Evolutionary conservation across 2,329 filamentous ascomycete genomes (phyloP), one percentile per base, ranked within the genome.

Genomic region (Diaporthe eres): DNA sequence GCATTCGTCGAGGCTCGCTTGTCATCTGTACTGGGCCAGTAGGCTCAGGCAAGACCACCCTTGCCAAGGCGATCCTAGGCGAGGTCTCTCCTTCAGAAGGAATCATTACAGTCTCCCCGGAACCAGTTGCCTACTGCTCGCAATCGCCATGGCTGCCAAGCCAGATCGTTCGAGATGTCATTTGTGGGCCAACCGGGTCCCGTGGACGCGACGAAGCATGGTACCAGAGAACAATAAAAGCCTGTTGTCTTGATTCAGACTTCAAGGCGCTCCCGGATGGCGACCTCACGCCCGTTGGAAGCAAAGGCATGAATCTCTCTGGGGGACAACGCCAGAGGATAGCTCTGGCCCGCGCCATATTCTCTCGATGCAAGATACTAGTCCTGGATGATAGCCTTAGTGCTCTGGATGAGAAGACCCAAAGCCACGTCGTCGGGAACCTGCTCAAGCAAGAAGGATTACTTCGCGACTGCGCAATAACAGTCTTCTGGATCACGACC

Each of bases 141-240:
- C 85, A 86, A 39, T 79, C 49, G 22, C 80, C 85, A 0, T 86
- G 85, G 85, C 77, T 87, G 31, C 83, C 82, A 0, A 83, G 80
- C 49, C 80, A 79, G 0, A 84, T 74, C 5, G 82, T 86, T 28
- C 80, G 78, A 75, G 76, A 84, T 10, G 79, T 78, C 17, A 84
- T 86, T n/a, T 77, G 75, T 42, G 79, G 81, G 7, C 72, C 72
- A 25, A 39, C 76, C 15, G 42, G 37, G 77, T 44, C 51, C 77
- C 34, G 70, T 74, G 28, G 63, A 55, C 17, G n/a, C 60, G 74
- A 80, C 44, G 63, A 79, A 7, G 55, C 57, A 4, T 85, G 82
- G 80, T 86, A 86, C 74, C 42, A 77, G n/a, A 73, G 75, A n/a
- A 81, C 85, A 0, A 55, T 82, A 4, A 49, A 77, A 1, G 76